Conservation (phyloP, 345 rosid genomes). For the Salix purpurea region DNA sequence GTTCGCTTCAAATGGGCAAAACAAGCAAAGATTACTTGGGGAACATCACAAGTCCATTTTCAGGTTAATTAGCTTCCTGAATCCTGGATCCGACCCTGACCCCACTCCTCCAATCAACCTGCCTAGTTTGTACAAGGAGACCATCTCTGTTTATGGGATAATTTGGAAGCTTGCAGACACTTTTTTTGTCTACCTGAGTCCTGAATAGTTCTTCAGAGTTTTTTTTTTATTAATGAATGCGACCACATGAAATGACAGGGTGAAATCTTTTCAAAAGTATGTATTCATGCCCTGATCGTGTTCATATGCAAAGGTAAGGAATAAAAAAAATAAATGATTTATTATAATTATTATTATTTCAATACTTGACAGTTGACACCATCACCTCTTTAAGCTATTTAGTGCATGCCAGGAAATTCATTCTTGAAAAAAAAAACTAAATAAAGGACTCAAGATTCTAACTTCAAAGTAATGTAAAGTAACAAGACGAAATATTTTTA, state of each 20-base stretch:
- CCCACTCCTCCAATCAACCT: not conserved
- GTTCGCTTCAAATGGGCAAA: conserved; percentile 6
- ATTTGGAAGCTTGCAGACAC: not conserved
- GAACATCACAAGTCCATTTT: not conserved
- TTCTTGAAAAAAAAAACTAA: not conserved
- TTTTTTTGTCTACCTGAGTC: not conserved
- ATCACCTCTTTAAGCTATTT: not conserved
- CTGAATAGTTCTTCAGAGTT: not conserved
- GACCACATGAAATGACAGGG: not conserved
- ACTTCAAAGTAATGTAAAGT: not conserved
- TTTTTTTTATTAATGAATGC: not conserved
- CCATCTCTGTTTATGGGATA: not conserved
- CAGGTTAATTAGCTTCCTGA: not conserved
- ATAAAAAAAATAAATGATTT: not conserved
- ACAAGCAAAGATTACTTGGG: not conserved
- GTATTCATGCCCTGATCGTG: not conserved
- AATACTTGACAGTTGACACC: not conserved
- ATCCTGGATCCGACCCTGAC: not conserved
- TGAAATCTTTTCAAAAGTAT: not conserved
- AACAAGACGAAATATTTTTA: not conserved
- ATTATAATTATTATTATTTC: not conserved
- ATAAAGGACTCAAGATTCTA: not conserved
- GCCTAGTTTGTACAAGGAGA: not conserved
- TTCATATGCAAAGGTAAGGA: not conserved
- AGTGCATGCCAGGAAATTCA: not conserved